Evolutionary conservation across 331 rosid genomes (phyloP).

Genomic region (Quercus tomentella): DNA sequence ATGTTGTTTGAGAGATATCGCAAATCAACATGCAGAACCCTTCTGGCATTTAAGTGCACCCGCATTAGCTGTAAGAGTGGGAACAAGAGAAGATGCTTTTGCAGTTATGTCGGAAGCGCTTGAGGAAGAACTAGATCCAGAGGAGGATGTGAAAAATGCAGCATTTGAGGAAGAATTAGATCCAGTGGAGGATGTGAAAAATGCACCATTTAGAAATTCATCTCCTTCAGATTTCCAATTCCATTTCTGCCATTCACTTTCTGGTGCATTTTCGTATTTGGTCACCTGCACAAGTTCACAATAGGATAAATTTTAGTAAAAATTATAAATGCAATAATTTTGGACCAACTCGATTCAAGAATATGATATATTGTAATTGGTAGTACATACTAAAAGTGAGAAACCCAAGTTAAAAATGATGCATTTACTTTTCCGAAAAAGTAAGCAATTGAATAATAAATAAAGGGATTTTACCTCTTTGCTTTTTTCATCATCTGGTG

Average conservation of each 20-base stretch:
- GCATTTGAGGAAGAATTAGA: conserved; percentile 89
- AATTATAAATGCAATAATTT: too few species aligned
- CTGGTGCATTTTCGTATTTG: conserved; percentile 79
- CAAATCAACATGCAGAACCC: conserved; percentile 67
- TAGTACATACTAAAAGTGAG: too few species aligned
- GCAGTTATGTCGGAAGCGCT: conserved; percentile 83
- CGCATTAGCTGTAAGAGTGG: conserved; percentile 47
- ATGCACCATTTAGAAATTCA: conserved; percentile 70
- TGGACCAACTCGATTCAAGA: too few species aligned
- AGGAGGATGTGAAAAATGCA: conserved; percentile 68
- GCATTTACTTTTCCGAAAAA: too few species aligned
- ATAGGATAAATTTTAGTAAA: too few species aligned
- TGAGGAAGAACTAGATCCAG: conserved; percentile 81
- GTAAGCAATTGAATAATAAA: background rate
- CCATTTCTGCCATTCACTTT: conserved; percentile 79
- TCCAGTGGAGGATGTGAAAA: conserved; percentile 59
- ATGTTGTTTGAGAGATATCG: conserved; percentile 9
- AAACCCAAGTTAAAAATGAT: too few species aligned
- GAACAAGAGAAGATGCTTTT: conserved; percentile 81
- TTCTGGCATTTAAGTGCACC: conserved; percentile 69
- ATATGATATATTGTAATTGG: too few species aligned
- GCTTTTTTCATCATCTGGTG: conserved; percentile 71
- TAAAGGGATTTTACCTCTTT: conserved; percentile 55
- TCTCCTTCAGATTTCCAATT: conserved; percentile 95
- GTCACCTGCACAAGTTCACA: conserved; percentile 72